phyloP scores from a whole-genome alignment of 495 filamentous ascomycete genomes.

The Xylaria palmicola region DNA sequence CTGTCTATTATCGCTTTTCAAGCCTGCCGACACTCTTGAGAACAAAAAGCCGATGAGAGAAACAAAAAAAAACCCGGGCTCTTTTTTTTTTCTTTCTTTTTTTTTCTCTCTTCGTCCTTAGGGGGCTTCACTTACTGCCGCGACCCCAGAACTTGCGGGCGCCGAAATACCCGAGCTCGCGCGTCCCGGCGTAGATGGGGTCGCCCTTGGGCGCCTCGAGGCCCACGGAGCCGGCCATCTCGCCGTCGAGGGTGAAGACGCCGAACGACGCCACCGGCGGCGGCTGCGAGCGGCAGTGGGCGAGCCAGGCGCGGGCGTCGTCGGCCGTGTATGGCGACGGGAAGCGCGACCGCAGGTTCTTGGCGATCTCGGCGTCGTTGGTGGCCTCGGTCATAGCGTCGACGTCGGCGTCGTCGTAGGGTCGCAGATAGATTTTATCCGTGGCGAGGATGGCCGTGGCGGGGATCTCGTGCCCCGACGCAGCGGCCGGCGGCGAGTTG shows the following conservation, averaged over 20 bases:
- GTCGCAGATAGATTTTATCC: slow-evolving; percentile 31
- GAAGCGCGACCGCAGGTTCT: slow-evolving; percentile 38
- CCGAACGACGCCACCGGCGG: slow-evolving; percentile 18
- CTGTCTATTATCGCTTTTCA: too few species aligned
- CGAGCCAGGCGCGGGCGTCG: slow-evolving; percentile 31
- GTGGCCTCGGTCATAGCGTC: slow-evolving; percentile 19
- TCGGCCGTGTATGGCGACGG: slow-evolving; percentile 37
- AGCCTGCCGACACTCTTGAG: too few species aligned
- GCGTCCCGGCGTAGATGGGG: slow-evolving; percentile 30
- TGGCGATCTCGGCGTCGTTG: slow-evolving; percentile 31
- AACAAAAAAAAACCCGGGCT: not conserved
- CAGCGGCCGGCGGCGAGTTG: not conserved
- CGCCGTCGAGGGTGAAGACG: slow-evolving; percentile 30
- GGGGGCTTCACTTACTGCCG: slow-evolving; percentile 20
- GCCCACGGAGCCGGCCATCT: slow-evolving; percentile 34
- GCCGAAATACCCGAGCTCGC: slow-evolving; percentile 43
- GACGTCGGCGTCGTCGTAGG: slow-evolving; percentile 30
- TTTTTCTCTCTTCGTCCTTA: too few species aligned
- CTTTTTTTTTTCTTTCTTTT: too few species aligned
- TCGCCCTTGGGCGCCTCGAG: slow-evolving; percentile 24
- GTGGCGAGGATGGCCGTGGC: slow-evolving; percentile 19
- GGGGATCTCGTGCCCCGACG: slow-evolving; percentile 3
- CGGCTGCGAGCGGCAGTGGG: not conserved
- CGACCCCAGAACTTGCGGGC: slow-evolving; percentile 37
- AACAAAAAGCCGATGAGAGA: too few species aligned